A percentile compares a stretch with the other conserved stretches of the same genome.
These are phyloP conservation scores for Stellera chamaejasme DNA, from an alignment of 345 rosid species.

Conservation along the genomic window DNA sequence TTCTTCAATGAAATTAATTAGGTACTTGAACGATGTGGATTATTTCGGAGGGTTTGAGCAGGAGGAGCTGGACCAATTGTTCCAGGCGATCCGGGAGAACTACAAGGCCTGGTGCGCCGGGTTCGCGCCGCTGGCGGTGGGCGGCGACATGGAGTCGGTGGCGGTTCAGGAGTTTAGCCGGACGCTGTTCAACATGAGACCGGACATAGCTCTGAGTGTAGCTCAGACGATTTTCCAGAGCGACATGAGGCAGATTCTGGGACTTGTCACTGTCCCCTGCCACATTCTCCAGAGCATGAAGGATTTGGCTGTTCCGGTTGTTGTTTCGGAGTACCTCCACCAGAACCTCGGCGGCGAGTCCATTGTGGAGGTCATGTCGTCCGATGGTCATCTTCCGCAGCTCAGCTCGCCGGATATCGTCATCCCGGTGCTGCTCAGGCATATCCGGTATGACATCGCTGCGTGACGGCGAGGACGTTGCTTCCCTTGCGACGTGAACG, in stretches of 20 bases:
- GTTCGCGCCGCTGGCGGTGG: conserved; percentile 76
- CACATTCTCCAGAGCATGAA: conserved; percentile 77
- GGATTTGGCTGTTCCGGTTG: conserved; percentile 88
- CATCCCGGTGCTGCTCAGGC: conserved; percentile 70
- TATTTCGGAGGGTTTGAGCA: conserved; percentile 87
- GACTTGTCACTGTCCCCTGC: conserved; percentile 62
- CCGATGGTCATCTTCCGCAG: conserved; percentile 94
- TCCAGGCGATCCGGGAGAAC: conserved; percentile 67
- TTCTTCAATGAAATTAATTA: conserved; percentile 5
- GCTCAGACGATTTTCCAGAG: conserved; percentile 68
- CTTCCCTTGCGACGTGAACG: too few relatives aligned
- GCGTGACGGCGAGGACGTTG: conserved; percentile 7
- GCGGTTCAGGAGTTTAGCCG: conserved; percentile 95
- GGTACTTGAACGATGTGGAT: conserved; percentile 68
- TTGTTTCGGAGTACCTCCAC: conserved; percentile 70
- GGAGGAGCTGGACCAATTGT: conserved; percentile 69
- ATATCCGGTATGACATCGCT: conserved; percentile 54
- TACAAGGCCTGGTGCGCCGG: conserved; percentile 91
- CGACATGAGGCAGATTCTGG: conserved; percentile 57
- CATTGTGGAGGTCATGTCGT: conserved; percentile 66
- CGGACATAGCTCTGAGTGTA: conserved; percentile 75
- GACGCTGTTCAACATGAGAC: conserved; percentile 91
- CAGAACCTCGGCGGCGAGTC: conserved; percentile 56
- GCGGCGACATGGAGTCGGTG: conserved; percentile 83
- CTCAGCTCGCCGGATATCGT: conserved; percentile 83